Evolutionary conservation across 2,329 filamentous ascomycete genomes (phyloP), one percentile per base, ranked within the genome.

Genomic region (Akanthomyces dipterigenus): DNA sequence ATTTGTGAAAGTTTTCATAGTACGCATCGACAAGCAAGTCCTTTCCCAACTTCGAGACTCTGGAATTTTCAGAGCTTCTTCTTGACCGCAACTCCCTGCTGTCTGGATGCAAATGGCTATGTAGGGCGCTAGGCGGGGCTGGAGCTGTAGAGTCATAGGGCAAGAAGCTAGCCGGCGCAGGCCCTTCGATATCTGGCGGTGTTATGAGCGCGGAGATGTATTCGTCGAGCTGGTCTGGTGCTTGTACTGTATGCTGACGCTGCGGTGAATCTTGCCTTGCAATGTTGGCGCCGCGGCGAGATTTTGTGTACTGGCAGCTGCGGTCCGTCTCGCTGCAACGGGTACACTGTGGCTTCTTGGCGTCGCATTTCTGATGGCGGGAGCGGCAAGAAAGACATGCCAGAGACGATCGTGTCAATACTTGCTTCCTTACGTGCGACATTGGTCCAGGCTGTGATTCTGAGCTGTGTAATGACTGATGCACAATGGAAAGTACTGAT

Each of bases 341-440:
- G 9, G 65, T 70, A 62, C 80, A 82, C 53, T 73, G 75, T 5
- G 80, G 79, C 18, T 76, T 74, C 34, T 75, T 75, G 14, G 77
- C 80, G 66, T 82, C 79, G 67, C 81, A 84, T 65, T 82, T 82
- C 40, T 82, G 68, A 67, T 83, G 81, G 38, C 79, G 72, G 24
- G 72, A 77, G 22, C 81, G 76, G 62, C 81, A 83, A 31, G 77
- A 76, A 11, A 82, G 76, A 66, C 81, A 84, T 16, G 81, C 81
- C 57, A 78, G 65, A 2, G 73, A 70, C 0, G 71, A 74, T 43
- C 69, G 67, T 14, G 67, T 61, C 9, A 62, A n/a, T 12, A 56
- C 46, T 40, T 58, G 53, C 46, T 62, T 51, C 28, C 61, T 57
- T 43, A 55, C 53, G 28, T 59, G 34, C 3, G 45, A 60, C 56